Base-by-base conservation (phyloP, 2,329 filamentous ascomycete genomes). In the Talaromyces piceae region DNA sequence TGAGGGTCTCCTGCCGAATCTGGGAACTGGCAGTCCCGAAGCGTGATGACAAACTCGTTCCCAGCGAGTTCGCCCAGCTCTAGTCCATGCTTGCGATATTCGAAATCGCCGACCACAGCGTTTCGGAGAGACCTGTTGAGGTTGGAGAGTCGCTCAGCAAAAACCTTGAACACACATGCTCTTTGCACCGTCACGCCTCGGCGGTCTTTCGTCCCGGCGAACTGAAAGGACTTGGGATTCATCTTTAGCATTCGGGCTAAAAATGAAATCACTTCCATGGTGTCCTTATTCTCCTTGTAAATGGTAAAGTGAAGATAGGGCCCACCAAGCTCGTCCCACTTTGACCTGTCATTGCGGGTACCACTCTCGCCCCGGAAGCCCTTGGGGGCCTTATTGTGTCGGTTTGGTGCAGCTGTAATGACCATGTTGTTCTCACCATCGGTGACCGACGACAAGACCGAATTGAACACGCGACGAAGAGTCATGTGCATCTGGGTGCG, bases 281-380 rank as follows among this genome's bases (percentile, higher is more conserved):
- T 96, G 65, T 96, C 91, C 64, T 91, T 91, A 72, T 96, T 96
- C 72, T 95, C 91, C 72, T 96, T 96, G 79, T 91, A 94, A 47
- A 96, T 76, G 0, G 88, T 91, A 67, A 95, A 95, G 67, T 95
- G 90, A 12, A 95, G 73, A 66, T 88, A 93, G 45, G 90, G 85
- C 16, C 87, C 88, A n/a, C 77, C 83, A 39, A 84, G 72, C 57
- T 86, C 82, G 49, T 81, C 73, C 83, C 83, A 87, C 48, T 73
- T 75, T 30, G 79, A 61, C 58, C 77, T 78, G 41, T 73, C 69
- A 46, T 67, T 66, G 45, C 58, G 58, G 50, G 60, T 52, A 52
- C 63, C 56, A 52, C 62, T 48, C 52, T 61, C 56, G 50, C 59
- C 59, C 31, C 60, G 59, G 60, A 67, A 63, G 50, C 58, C 59